phyloP scores from a whole-genome alignment of 768 basidiomycete species.

The Tylopilus subfusipes region DNA sequence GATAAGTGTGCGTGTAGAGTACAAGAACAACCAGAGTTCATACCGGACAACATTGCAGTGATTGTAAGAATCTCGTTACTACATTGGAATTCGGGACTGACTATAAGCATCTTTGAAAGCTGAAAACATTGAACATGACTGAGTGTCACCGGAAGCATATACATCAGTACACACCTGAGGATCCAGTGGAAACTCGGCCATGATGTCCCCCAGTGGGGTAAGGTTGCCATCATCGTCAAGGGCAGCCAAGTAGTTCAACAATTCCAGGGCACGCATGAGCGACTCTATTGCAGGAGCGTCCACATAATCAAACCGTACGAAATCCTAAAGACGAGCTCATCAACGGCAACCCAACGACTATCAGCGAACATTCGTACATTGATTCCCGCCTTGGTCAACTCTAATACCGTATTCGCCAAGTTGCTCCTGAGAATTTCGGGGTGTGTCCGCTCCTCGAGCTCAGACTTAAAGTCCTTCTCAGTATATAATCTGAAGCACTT shows the following conservation, averaged over 20 bases:
- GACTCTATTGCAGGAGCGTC: slow-evolving; percentile 96
- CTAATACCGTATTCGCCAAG: slow-evolving; percentile 87
- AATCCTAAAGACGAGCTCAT: slow-evolving; percentile 43
- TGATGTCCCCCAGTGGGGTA: slow-evolving; percentile 80
- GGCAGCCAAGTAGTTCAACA: slow-evolving; percentile 88
- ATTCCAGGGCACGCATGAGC: slow-evolving; percentile 92
- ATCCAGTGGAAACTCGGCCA: slow-evolving; percentile 99
- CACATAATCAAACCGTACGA: slow-evolving; percentile 84
- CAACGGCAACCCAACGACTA: not conserved
- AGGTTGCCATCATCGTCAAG: slow-evolving; percentile 92
- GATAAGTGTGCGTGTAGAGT: not conserved
- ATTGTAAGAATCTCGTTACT: slow-evolving; percentile 94
- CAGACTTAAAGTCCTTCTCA: slow-evolving; percentile 92
- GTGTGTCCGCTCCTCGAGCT: slow-evolving; percentile 94
- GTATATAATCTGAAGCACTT: slow-evolving; percentile 98
- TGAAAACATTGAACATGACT: slow-evolving; percentile 6
- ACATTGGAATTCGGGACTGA: slow-evolving; percentile 92
- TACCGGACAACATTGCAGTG: slow-evolving; percentile 95
- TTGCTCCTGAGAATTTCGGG: slow-evolving; percentile 95
- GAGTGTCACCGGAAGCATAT: not conserved
- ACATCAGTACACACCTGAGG: slow-evolving; percentile 63
- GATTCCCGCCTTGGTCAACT: slow-evolving; percentile 91
- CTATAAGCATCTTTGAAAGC: slow-evolving; percentile 91
- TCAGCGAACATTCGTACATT: slow-evolving; percentile 46
- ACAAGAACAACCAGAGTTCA: slow-evolving; percentile 13